Conservation (phyloP, 225 moss, liverwort and hornwort species). For the Climacium dendroides region DNA sequence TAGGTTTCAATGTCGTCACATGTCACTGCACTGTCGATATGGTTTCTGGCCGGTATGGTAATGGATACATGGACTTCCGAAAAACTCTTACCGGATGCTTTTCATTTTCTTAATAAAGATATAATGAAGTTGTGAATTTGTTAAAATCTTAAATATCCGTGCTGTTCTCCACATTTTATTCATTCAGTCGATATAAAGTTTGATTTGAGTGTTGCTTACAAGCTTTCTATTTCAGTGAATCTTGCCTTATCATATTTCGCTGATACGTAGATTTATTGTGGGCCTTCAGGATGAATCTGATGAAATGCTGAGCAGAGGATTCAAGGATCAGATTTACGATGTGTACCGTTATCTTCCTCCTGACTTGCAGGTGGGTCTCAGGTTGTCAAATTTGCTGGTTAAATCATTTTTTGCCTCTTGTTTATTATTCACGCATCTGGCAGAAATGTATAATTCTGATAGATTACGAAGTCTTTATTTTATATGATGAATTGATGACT, state of each 20-base stretch:
- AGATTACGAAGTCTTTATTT: background rate
- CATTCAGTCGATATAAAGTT: background rate
- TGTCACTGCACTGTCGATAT: background rate
- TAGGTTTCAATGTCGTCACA: background rate
- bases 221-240: background rate
- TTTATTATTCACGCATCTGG: background rate
- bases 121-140: background rate
- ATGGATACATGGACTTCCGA: background rate
- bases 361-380: constrained; percentile 50
- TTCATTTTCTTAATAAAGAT: too few species aligned
- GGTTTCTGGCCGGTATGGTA: background rate
- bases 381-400: background rate
- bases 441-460: background rate
- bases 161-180: background rate
- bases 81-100: background rate
- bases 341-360: constrained; percentile 85
- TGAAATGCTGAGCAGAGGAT: constrained; percentile 90
- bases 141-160: background rate
- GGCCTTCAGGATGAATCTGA: constrained; percentile 74
- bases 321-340: constrained; percentile 86
- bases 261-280: background rate
- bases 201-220: background rate
- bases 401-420: background rate
- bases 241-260: background rate
- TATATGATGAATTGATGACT: background rate